Evolutionary conservation across 768 basidiomycete species (phyloP), one percentile per base, ranked within the genome.

Genomic region (Russula brevipes): DNA sequence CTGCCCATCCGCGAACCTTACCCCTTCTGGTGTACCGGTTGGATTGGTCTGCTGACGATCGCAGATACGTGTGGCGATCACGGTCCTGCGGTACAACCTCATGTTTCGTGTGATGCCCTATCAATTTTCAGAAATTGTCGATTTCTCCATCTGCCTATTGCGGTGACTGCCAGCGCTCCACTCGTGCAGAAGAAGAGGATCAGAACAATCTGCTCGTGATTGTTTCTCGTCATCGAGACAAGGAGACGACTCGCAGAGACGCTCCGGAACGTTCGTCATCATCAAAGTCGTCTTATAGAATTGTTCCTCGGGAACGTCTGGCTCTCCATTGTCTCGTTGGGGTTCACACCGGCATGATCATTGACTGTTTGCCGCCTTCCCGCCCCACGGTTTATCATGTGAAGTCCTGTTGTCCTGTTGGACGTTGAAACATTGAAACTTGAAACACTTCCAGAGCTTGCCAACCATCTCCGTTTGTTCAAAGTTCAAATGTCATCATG

Each of bases 121-220:
- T 53, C 49, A 10, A 35, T 33, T 31, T 24, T 16, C 50, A 19
- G 41, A 16, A 41, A 8, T 11, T 35, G 39, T 36, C 50, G 14
- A 58, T 16, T 47, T n/a, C 44, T 39, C 53, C 42, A 14, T 46
- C 31, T 36, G 36, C 33, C n/a, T 54, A 2, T 47, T 9, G 36
- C 53, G 6, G 7, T n/a, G 8, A 19, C 10, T 14, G 5, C 9
- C 44, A 47, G 5, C n/a, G 19, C 45, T 8, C 16, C 12, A 35
- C n/a, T 24, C 24, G 12, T 31, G 36, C 33, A 54, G 33, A 60
- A 54, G 33, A 60, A 36, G 4, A 47, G 16, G 35, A 5, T 53
- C 45, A 53, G 33, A 54, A 53, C 31, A 54, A 33, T 58, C 44
- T 31, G 16, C 51, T 44, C 31, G 53, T 59, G 45, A 47, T 46